Percentiles rank a stretch among this genome's conserved stretches.
Evolutionary conservation across 345 rosid genomes (phyloP).

Genomic region (Ceriops tagal): DNA sequence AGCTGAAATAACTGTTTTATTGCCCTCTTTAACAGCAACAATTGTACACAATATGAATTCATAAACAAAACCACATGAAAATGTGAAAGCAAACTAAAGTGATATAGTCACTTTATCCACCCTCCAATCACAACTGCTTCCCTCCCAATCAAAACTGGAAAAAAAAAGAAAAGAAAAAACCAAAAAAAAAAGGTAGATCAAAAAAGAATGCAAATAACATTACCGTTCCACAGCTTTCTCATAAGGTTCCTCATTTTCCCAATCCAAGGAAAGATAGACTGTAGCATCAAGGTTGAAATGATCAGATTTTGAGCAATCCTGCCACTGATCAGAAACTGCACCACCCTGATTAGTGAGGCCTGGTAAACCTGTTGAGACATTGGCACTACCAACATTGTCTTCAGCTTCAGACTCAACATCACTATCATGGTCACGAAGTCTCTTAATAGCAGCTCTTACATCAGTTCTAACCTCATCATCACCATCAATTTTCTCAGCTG

Average conservation of each 20-base stretch:
- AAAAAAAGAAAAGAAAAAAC: not conserved
- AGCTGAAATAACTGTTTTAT: not conserved
- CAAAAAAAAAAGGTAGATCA: not conserved
- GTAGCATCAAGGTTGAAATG: conserved; percentile 48
- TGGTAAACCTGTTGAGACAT: conserved; percentile 32
- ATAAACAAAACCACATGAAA: not conserved
- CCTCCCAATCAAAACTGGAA: not conserved
- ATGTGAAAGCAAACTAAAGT: not conserved
- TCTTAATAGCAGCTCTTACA: conserved; percentile 61
- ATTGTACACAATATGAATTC: not conserved
- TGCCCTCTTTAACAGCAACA: not conserved
- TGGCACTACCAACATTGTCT: conserved; percentile 43
- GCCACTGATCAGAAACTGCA: conserved; percentile 33
- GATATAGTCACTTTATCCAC: conserved; percentile 8
- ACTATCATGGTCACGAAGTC: conserved; percentile 70
- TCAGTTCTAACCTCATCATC: conserved; percentile 50
- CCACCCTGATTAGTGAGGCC: conserved; percentile 47
- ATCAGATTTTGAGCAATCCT: conserved; percentile 41
- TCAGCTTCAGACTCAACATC: conserved; percentile 76
- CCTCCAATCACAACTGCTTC: too few species aligned
- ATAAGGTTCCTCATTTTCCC: conserved; percentile 88
- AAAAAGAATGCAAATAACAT: not conserved
- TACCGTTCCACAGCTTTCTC: conserved; percentile 89
- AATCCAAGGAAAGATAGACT: conserved; percentile 84
- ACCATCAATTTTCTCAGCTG: conserved; percentile 50